Evolutionary conservation across 352 stramenopile genomes (phyloP).

Genomic region (Saprolegnia parasitica): DNA sequence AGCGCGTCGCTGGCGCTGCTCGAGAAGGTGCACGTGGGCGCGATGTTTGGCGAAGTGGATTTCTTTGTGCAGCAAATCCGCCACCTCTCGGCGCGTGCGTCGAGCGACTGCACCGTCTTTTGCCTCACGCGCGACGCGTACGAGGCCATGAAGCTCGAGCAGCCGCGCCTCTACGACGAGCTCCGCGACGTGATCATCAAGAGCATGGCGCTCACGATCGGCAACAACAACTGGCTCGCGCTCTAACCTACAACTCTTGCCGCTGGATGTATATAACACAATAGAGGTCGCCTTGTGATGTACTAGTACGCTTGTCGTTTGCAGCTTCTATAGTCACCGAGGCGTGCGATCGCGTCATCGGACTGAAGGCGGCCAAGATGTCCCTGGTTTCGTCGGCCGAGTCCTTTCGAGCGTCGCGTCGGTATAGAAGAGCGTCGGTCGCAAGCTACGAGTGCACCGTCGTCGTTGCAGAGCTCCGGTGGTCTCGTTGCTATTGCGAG

Average conservation of each 20-base stretch:
- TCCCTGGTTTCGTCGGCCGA: no score
- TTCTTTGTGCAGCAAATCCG: constrained; percentile 74
- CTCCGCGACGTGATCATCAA: constrained; percentile 78
- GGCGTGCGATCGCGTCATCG: no score
- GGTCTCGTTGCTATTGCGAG: no score
- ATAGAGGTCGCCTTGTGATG: no score
- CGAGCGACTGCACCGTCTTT: constrained; percentile 58
- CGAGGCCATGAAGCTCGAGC: constrained; percentile 52
- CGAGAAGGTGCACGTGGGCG: constrained; percentile 64
- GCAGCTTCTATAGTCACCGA: no score
- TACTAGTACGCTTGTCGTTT: no score
- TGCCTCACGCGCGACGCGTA: constrained; percentile 63
- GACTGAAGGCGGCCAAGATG: no score
- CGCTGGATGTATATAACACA: not conserved
- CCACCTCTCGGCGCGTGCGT: constrained; percentile 51
- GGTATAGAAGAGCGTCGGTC: no score
- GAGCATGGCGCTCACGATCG: constrained; percentile 57
- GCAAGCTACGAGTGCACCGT: no score
- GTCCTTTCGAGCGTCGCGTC: no score
- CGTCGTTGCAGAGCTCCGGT: no score
- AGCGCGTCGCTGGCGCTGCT: constrained; percentile 50
- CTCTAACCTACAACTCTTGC: constrained; percentile 14
- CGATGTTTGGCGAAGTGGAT: constrained; percentile 84
- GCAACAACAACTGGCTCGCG: constrained; percentile 29
- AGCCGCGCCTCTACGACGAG: constrained; percentile 61